phyloP scores from a whole-genome alignment of 306 rosid species.

The Prunus padus region DNA sequence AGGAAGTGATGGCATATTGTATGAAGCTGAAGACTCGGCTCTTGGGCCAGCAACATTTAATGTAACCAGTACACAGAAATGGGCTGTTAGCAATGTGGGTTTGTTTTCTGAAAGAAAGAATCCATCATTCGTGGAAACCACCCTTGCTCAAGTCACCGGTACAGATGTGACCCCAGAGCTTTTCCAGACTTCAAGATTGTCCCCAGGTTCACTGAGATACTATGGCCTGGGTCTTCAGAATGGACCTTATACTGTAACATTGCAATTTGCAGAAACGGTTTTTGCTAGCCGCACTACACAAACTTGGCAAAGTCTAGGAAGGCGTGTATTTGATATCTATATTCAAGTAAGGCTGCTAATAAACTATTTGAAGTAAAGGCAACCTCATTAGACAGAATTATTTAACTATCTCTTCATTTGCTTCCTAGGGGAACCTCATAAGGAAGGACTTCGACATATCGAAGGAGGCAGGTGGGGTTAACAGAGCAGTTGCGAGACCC shows the following conservation, averaged over 20 bases:
- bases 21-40: slow-evolving; percentile 16
- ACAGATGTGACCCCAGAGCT: slow-evolving; percentile 14
- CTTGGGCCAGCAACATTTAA: slow-evolving; percentile 10
- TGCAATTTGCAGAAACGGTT: slow-evolving; percentile 55
- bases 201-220: slow-evolving; percentile 35
- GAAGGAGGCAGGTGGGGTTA: slow-evolving; percentile 20
- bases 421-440: neutral
- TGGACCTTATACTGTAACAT: slow-evolving; percentile 47
- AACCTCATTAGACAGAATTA: neutral
- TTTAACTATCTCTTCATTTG: neutral
- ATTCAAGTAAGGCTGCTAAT: slow-evolving; percentile 38
- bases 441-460: slow-evolving; percentile 22
- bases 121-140: neutral
- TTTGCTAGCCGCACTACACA: slow-evolving; percentile 13
- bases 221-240: slow-evolving; percentile 52
- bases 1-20: slow-evolving; percentile 14
- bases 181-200: slow-evolving; percentile 25
- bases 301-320: slow-evolving; percentile 41
- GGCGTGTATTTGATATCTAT: slow-evolving; percentile 58
- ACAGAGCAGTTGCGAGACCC: neutral
- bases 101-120: neutral
- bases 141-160: slow-evolving; percentile 5
- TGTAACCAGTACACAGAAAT: slow-evolving; percentile 13
- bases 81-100: slow-evolving; percentile 32
- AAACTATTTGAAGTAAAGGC: neutral